Evolutionary conservation across 345 rosid genomes (phyloP).

Genomic region (Dovyalis caffra): DNA sequence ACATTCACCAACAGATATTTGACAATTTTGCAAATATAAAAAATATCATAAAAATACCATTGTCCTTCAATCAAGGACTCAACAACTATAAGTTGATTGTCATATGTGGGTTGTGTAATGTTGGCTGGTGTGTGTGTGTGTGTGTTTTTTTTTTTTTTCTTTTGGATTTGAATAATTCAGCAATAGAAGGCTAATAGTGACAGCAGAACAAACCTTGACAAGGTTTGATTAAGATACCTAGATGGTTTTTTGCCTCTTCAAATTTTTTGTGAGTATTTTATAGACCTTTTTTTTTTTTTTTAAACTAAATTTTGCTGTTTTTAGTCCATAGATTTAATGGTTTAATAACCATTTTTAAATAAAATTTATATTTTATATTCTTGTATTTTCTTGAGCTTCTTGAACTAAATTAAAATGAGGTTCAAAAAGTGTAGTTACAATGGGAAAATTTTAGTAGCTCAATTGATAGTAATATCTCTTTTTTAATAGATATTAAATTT

Average conservation of each 20-base stretch:
- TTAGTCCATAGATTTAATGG: not conserved
- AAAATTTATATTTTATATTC: not conserved
- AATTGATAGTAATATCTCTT: too few species aligned
- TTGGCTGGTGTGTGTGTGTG: conserved; percentile 5
- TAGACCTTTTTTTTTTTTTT: not conserved
- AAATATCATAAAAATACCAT: not conserved
- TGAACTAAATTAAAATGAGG: too few species aligned
- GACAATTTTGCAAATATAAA: not conserved
- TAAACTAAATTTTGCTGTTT: not conserved
- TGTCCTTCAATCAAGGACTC: conserved; percentile 20
- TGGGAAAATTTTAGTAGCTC: too few species aligned
- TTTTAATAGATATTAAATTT: too few species aligned
- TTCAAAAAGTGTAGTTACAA: too few species aligned
- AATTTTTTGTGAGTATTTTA: not conserved
- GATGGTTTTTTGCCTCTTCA: not conserved
- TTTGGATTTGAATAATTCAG: conserved; percentile 18
- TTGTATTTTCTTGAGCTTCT: too few species aligned
- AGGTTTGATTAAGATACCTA: conserved; percentile 5
- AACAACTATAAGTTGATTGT: conserved; percentile 11
- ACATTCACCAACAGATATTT: not conserved
- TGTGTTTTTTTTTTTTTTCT: too few species aligned
- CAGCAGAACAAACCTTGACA: conserved; percentile 25
- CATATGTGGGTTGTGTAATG: not conserved
- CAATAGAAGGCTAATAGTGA: conserved; percentile 10
- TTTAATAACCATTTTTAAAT: too few species aligned